Percentiles rank a stretch among this genome's conserved stretches.
These are phyloP conservation scores for Lablab purpureus DNA, from an alignment of 306 rosid species.

Conservation along the genomic window DNA sequence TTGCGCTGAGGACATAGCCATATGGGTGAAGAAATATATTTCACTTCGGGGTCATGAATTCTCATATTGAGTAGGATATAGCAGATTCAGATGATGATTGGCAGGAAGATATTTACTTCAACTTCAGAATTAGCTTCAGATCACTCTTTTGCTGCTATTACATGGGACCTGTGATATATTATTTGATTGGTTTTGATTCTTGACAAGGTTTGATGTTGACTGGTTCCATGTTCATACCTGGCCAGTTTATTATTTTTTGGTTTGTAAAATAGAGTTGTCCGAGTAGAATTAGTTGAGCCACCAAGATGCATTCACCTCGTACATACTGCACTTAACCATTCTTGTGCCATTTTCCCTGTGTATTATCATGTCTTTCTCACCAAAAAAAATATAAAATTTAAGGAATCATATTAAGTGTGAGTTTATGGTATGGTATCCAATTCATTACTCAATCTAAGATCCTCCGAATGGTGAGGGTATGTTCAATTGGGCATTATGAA, in stretches of 20 bases:
- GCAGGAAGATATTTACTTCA: constrained; percentile 35
- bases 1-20: constrained; percentile 94
- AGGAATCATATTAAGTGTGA: constrained; percentile 22
- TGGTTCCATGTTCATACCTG: constrained; percentile 42
- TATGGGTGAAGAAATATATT: constrained; percentile 91
- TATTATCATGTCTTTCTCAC: constrained; percentile 49
- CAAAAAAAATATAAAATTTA: constrained; percentile 49
- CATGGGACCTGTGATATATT: constrained; percentile 44
- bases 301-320: constrained; percentile 53
- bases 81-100: constrained; percentile 36
- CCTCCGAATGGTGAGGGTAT: not conserved
- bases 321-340: constrained; percentile 44
- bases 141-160: constrained; percentile 39
- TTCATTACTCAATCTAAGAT: not conserved
- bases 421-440: not conserved
- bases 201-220: constrained; percentile 42
- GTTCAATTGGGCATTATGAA: not conserved
- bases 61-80: constrained; percentile 71
- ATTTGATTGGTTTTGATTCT: constrained; percentile 51
- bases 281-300: constrained; percentile 73
- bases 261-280: constrained; percentile 65
- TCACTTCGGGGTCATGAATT: constrained; percentile 96
- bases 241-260: constrained; percentile 33
- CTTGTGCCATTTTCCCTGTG: constrained; percentile 54
- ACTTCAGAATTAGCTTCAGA: constrained; percentile 42